phyloP scores from a whole-genome alignment of 306 rosid genomes.

The Fragaria ananassa region DNA sequence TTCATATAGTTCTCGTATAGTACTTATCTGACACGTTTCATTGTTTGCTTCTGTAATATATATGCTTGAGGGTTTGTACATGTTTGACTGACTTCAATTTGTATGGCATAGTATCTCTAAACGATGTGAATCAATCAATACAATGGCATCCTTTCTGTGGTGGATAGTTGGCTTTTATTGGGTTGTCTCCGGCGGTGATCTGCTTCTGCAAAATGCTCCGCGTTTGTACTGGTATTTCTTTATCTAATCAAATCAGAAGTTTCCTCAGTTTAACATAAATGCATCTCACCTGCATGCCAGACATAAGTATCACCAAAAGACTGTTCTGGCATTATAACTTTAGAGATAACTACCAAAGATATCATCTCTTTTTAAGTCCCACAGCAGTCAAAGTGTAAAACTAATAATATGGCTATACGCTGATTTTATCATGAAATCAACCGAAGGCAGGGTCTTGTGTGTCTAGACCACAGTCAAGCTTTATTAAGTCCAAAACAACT shows the following conservation, averaged over 20 bases:
- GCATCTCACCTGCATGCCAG: not conserved
- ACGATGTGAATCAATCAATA: slow-evolving; percentile 80
- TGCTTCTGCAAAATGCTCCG: slow-evolving; percentile 72
- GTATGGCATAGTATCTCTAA: slow-evolving; percentile 45
- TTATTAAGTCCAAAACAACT: not conserved
- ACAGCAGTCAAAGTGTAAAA: not conserved
- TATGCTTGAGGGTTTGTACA: slow-evolving; percentile 8
- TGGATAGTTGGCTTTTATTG: slow-evolving; percentile 96
- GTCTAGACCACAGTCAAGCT: not conserved
- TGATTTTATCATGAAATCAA: slow-evolving; percentile 7
- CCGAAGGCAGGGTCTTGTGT: not conserved
- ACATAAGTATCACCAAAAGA: not conserved
- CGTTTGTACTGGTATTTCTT: slow-evolving; percentile 75
- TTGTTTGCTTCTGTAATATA: slow-evolving; percentile 19
- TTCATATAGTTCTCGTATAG: not conserved
- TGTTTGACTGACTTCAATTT: slow-evolving; percentile 38
- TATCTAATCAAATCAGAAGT: slow-evolving; percentile 8
- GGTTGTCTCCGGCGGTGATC: slow-evolving; percentile 82
- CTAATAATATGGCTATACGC: not conserved
- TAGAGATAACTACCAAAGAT: not conserved
- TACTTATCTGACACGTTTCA: not conserved
- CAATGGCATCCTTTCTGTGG: slow-evolving; percentile 85
- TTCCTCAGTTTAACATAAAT: not conserved
- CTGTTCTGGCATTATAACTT: not conserved
- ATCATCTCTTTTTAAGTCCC: not conserved